Conservation (phyloP, 2,329 filamentous ascomycete genomes). For the Coniosporium tulheliwenetii region DNA sequence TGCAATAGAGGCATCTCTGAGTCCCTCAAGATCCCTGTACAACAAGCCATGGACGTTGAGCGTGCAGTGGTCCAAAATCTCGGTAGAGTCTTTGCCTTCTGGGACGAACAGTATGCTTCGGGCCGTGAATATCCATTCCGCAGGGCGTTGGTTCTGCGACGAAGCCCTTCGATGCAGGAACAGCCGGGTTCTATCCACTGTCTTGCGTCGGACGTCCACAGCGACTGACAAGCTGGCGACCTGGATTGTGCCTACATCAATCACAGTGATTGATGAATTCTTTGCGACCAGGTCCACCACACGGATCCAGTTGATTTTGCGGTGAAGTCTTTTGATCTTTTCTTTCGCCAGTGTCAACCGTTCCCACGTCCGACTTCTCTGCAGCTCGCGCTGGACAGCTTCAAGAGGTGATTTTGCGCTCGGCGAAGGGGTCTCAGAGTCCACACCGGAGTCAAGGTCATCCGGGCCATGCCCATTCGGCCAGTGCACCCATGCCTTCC, state of each 20-base stretch:
- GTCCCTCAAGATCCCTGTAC: slow-evolving; percentile 68
- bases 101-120: slow-evolving; percentile 81
- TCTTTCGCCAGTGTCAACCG: slow-evolving; percentile 67
- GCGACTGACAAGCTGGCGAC: slow-evolving; percentile 72
- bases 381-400: slow-evolving; percentile 7
- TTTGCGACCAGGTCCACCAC: slow-evolving; percentile 79
- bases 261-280: slow-evolving; percentile 60
- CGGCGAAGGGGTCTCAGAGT: background rate
- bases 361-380: slow-evolving; percentile 63
- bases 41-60: slow-evolving; percentile 86
- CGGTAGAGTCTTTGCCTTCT: slow-evolving; percentile 68
- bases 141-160: slow-evolving; percentile 51
- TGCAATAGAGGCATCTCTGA: slow-evolving; percentile 78
- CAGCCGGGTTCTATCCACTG: slow-evolving; percentile 76
- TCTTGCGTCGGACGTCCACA: slow-evolving; percentile 82
- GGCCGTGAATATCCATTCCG: slow-evolving; percentile 84
- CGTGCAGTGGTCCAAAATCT: slow-evolving; percentile 75
- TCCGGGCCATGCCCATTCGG: slow-evolving; percentile 13
- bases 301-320: slow-evolving; percentile 74
- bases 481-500: slow-evolving; percentile 13
- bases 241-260: slow-evolving; percentile 72
- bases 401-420: slow-evolving; percentile 1
- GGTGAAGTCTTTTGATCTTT: slow-evolving; percentile 69
- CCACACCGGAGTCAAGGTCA: slow-evolving; percentile 2
- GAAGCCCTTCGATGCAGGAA: slow-evolving; percentile 64